Evolutionary conservation across 176 grass and related monocot species (phyloP), one percentile per base, ranked within the genome.

Genomic region (Luzula sylvatica): DNA sequence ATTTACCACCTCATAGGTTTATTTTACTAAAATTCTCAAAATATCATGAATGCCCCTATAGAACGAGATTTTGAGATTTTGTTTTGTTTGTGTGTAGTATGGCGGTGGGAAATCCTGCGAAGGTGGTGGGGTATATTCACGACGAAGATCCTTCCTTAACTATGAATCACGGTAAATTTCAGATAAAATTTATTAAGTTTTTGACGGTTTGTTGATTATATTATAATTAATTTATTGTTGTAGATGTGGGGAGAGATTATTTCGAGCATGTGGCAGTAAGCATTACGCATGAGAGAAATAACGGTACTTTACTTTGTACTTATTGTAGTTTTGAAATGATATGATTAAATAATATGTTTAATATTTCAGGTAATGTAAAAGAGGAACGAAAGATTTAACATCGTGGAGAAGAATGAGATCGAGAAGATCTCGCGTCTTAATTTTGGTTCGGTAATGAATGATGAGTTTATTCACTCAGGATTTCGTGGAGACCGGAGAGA

Each of bases 161-260:
- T 54, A 98, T 98, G 85, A 90, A 98, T 55, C 92, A 98, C 60
- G 92, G 92, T 96, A 77, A n/a, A n/a, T n/a, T 79, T 24, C 66
- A 21, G 69, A 23, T 35, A 35, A 9, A 9, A 9, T 35, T 35
- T 35, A 35, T 35, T 7, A 4, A 7, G 30, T 9, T 35, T 35
- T 28, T 53, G 11, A 54, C 23, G 4, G 23, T 23, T 14, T 47
- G 11, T 56, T 30, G 50, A 63, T 9, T 65, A 40, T 22, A 66
- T 51, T 45, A 21, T 38, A 32, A 41, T 41, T 73, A 28, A 14
- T 45, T 24, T 8, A 18, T 14, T 41, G 46, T 5, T n/a, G 42
- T 22, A 96, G 92, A 96, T 77, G 92, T 81, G 50, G 78, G 81
- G 24, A 89, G 64, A 71, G 85, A 89, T 72, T 96, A 89, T 61